Evolutionary conservation across 768 basidiomycete genomes (phyloP).

Genomic region (Strobilomyces confusus): DNA sequence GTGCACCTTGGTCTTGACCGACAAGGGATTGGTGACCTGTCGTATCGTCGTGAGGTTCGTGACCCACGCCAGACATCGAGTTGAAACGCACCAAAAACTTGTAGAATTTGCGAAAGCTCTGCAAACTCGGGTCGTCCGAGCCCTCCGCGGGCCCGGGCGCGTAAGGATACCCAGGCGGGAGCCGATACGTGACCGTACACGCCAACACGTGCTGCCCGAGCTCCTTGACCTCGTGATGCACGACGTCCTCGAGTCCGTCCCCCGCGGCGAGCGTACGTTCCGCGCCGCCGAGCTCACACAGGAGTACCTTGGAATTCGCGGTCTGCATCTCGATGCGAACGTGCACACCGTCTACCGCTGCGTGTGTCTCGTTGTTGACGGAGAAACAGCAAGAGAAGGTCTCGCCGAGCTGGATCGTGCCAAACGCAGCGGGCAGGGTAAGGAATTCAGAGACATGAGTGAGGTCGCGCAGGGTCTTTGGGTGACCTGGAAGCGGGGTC

Average conservation of each 20-base stretch:
- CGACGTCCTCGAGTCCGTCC: conserved; percentile 61
- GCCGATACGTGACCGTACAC: conserved; percentile 79
- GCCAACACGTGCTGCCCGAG: conserved; percentile 87
- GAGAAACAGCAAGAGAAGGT: conserved; percentile 81
- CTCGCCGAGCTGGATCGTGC: conserved; percentile 84
- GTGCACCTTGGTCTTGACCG: conserved; percentile 94
- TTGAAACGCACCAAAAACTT: conserved; percentile 72
- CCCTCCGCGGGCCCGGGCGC: conserved; percentile 48
- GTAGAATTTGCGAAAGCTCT: conserved; percentile 85
- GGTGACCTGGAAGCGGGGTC: conserved; percentile 66
- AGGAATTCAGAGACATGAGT: conserved; percentile 76
- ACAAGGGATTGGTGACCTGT: conserved; percentile 90
- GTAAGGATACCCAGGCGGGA: conserved; percentile 54
- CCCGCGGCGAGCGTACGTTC: conserved; percentile 47
- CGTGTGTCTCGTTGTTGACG: conserved; percentile 72
- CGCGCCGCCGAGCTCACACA: conserved; percentile 61
- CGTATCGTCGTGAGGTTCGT: neutral
- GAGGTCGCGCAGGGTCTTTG: conserved; percentile 81
- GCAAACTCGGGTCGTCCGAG: conserved; percentile 49
- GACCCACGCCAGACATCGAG: neutral
- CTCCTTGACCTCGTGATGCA: conserved; percentile 91
- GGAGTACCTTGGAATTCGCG: conserved; percentile 54
- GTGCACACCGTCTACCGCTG: conserved; percentile 57
- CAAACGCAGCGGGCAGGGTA: conserved; percentile 79
- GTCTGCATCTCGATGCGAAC: conserved; percentile 88